Conservation (phyloP, 306 rosid species). For the Lithocarpus polystachyus region DNA sequence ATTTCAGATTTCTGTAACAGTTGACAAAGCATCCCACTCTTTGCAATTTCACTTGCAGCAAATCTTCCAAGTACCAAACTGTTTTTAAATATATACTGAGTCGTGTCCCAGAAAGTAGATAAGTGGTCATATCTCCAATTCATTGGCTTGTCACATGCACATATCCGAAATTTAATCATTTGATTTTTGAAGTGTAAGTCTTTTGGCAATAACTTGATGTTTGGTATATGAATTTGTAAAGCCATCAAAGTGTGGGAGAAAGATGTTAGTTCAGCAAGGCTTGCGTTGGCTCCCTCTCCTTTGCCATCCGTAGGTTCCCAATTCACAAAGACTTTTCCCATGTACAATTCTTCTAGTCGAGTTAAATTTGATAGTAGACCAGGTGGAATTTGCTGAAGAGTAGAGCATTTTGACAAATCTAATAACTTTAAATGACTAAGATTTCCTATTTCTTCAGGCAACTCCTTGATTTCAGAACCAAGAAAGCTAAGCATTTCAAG, state of each 20-base stretch:
- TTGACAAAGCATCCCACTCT: slow-evolving; percentile 3
- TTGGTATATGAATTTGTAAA: slow-evolving; percentile 1
- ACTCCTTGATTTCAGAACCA: neutral
- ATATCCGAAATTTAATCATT: too few species aligned
- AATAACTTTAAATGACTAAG: neutral
- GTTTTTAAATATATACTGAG: too few species aligned
- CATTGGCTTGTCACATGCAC: too few species aligned
- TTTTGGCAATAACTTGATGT: neutral
- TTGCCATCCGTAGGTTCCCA: neutral
- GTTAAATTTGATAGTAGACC: neutral
- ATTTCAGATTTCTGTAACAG: slow-evolving; percentile 15
- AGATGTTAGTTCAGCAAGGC: slow-evolving; percentile 18
- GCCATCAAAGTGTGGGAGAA: neutral
- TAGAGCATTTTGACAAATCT: neutral
- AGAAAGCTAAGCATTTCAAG: neutral
- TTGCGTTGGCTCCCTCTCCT: neutral
- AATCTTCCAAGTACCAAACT: neutral
- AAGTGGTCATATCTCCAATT: neutral
- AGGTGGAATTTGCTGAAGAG: neutral
- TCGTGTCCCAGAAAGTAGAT: neutral
- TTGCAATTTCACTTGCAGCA: neutral
- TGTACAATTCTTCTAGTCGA: neutral
- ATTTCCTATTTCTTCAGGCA: neutral
- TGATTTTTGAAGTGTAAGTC: too few species aligned
- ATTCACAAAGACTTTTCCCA: too few species aligned